Base-by-base conservation (phyloP, 441 rosid genomes). In the Theobroma grandiflorum region DNA sequence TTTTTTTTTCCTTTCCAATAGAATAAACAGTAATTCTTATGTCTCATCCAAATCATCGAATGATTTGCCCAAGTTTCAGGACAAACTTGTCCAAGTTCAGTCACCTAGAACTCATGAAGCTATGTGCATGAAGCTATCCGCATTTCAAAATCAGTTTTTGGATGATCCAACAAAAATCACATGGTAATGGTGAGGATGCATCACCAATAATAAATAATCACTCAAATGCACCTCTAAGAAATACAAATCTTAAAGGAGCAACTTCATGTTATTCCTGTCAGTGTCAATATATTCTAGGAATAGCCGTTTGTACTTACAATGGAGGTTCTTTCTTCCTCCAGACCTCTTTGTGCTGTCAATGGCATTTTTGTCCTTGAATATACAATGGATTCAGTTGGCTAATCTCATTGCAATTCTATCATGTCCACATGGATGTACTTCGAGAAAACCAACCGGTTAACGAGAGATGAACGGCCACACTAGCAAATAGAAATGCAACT, bases 281-380 rank as follows among this genome's bases (percentile, higher is more conserved):
- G 81, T 55, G 52, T 84, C 66, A 63, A 26, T 67, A 76, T 74
- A 79, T 74, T 86, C 91, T 82, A 77, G 84, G 64, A 77, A 76
- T 75, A 82, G 77, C 89, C 86, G 78, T 87, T 82, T 82, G 80
- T 88, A 87, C 87, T 90, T 90, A 90, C 93, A 88, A 72, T 72
- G 80, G 84, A 79, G 81, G 81, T 52, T 22, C 26, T 74, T 77
- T 78, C 79, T 72, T 47, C 81, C 84, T 79, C 83, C 81, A 14
- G 66, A 72, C 85, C 87, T 86, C 89, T 77, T 74, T 70, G 73
- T 73, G 85, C 88, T 85, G 45, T 74, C 83, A 77, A 84, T 68
- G 75, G 86, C 88, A 81, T 33, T 84, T 81, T 80, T 63, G 67
- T 79, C 82, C 85, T 85, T 79, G 83, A 79, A 86, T 87, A 75